Percentiles rank a stretch among this genome's conserved stretches.
Conservation (phyloP, 2,329 filamentous ascomycete genomes). For the Dactylellina sp. region DNA sequence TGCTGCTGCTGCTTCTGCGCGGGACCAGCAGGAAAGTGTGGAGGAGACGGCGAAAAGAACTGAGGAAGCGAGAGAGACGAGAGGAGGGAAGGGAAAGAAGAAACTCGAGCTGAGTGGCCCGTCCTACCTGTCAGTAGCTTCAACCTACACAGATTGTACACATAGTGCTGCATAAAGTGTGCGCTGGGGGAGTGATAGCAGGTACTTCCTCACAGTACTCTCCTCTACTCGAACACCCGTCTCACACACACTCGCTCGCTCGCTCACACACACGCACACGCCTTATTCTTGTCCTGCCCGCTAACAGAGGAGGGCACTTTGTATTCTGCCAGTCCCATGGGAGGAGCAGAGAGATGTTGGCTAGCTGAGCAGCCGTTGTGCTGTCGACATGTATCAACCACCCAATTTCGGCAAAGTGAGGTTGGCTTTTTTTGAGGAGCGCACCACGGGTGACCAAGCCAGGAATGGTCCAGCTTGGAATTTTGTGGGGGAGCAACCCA, state of each 20-base stretch:
- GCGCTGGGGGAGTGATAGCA: slow-evolving; percentile 42
- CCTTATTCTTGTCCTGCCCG: slow-evolving; percentile 27
- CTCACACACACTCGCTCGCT: slow-evolving; percentile 31
- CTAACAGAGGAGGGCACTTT: slow-evolving; percentile 35
- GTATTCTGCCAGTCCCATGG: slow-evolving; percentile 42
- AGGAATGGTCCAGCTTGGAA: slow-evolving; percentile 57
- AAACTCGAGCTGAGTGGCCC: slow-evolving; percentile 54
- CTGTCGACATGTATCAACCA: slow-evolving; percentile 57
- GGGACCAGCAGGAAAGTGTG: slow-evolving; percentile 48
- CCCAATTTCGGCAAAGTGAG: slow-evolving; percentile 57
- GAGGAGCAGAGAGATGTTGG: slow-evolving; percentile 36
- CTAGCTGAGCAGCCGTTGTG: slow-evolving; percentile 53
- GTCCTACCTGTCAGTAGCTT: slow-evolving; percentile 55
- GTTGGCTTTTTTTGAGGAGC: slow-evolving; percentile 57
- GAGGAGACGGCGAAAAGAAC: slow-evolving; percentile 39
- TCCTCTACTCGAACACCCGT: too few relatives aligned
- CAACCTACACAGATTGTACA: slow-evolving; percentile 54
- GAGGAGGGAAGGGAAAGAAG: slow-evolving; percentile 24
- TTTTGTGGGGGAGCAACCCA: slow-evolving; percentile 56
- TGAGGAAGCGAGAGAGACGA: slow-evolving; percentile 14
- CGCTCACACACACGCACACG: slow-evolving; percentile 22
- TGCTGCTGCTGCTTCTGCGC: slow-evolving; percentile 32
- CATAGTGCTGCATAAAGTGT: slow-evolving; percentile 57
- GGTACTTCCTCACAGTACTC: slow-evolving; percentile 41
- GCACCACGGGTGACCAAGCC: slow-evolving; percentile 57